A percentile compares a stretch with the other conserved stretches of the same genome.
These are phyloP conservation scores for Rubroshorea leprosula DNA, from an alignment of 345 rosid genomes.

Conservation along the genomic window DNA sequence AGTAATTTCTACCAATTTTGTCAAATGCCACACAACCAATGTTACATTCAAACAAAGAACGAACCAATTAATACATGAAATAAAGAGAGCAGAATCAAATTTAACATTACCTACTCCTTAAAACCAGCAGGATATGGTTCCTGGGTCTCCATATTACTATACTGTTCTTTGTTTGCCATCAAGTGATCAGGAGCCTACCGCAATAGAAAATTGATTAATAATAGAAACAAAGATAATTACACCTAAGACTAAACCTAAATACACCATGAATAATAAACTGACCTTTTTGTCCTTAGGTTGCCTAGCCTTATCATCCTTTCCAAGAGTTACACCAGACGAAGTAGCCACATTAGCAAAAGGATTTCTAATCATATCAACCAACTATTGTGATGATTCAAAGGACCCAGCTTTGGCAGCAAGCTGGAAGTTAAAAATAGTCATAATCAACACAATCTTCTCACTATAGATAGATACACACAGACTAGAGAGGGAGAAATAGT, in stretches of 20 bases:
- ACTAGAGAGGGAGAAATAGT: not conserved
- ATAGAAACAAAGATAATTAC: not conserved
- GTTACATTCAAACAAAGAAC: too few species aligned
- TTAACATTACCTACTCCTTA: constrained; percentile 54
- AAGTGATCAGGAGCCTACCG: constrained; percentile 42
- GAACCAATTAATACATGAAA: too few species aligned
- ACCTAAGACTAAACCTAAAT: too few species aligned
- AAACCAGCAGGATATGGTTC: constrained; percentile 83
- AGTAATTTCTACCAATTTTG: not conserved
- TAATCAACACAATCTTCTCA: not conserved
- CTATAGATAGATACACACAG: not conserved
- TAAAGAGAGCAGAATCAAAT: too few species aligned
- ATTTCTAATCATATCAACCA: constrained; percentile 33
- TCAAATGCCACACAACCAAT: too few species aligned
- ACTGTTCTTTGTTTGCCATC: constrained; percentile 47
- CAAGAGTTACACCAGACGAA: constrained; percentile 37
- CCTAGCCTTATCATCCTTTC: constrained; percentile 64
- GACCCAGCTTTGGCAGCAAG: constrained; percentile 83
- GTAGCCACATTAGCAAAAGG: constrained; percentile 43
- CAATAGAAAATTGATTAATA: constrained; percentile 15
- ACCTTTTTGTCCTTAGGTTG: constrained; percentile 80
- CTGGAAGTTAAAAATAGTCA: constrained; percentile 37
- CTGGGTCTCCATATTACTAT: constrained; percentile 34
- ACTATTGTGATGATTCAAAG: constrained; percentile 63
- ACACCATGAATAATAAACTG: not conserved